Base-by-base conservation (phyloP, 2,329 filamentous ascomycete species). In the Cryphonectria parasitica region DNA sequence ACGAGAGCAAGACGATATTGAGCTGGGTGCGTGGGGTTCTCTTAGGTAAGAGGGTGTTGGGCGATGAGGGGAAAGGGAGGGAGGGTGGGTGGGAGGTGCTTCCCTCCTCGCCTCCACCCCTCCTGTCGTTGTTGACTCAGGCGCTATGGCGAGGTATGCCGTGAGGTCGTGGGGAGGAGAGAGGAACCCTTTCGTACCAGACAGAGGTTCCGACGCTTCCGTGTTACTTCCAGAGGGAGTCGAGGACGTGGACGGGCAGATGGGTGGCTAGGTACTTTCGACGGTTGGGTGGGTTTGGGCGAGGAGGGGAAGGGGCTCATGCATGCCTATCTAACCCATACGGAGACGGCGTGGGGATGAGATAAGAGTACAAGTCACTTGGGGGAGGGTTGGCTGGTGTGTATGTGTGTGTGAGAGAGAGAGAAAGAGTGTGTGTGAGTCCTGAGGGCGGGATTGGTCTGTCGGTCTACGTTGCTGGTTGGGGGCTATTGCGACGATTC, bases 381-480 rank as follows among this genome's bases (percentile, higher is more conserved):
- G n/a, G 10, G 19, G 52, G 25, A 17, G 7, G 13, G 13, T 43
- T 43, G 41, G 39, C 13, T 41, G 45, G 45, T 31, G 25, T 19
- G 25, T 31, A 13, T 31, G 25, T 34, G 52, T 56, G n/a, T 17
- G 43, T 28, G 52, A 25, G 11, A 17, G 52, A 31, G 25, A 25
- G n/a, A 15, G 52, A 22, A 19, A 22, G 43, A 6, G 43, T 22
- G 43, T n/a, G 45, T n/a, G 22, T 39, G 8, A 39, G 36, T 58
- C 31, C 54, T 58, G 54, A 58, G 13, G 25, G 54, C 28, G 28
- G 28, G 54, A 58, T 34, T 58, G 54, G 54, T 58, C 54, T 58
- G 4, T 58, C 54, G 54, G 54, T 58, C 54, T 58, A 31, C 28
- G 15, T 58, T 31, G 54, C 19, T 31, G 54, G 31, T 58, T 58